Evolutionary conservation across 1,284 basidiomycete genomes (phyloP), one percentile per base, ranked within the genome.

Genomic region (Volvariella volvacea): DNA sequence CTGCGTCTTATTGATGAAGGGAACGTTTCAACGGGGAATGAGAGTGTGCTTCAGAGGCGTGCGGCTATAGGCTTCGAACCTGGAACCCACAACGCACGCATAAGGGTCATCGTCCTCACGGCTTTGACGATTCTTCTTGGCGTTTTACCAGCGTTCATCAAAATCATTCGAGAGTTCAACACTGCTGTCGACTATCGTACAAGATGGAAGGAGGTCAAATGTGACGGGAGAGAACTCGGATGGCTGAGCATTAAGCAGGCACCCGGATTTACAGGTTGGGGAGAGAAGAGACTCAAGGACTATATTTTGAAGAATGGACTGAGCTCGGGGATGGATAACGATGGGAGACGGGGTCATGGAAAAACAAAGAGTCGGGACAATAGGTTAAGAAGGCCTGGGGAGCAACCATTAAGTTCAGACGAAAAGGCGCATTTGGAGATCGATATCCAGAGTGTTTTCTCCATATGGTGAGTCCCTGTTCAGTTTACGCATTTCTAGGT

Each of bases 401-500:
- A 70, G 51, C 58, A 65, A 50, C 63, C 65, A 19, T 63, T 66
- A 44, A 68, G 63, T 46, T 57, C 56, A 33, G 60, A 59, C 25
- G 74, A 78, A 53, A 70, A 74, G 42, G 62, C 63, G 19, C 58
- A 59, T 25, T 52, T 68, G 32, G 80, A 86, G 48, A 65, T 88
- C 28, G 83, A 87, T 50, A 67, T 89, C 2, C 71, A 79, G 43
- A 79, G 76, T 46, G 63, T 91, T 6, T 91, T 88, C 60, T 83
- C 85, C 7, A 74, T 90, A 39, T 76, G 77, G 84, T 88, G 34
- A 36, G 34, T 15, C 12, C 12, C 12, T 28, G 6, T 6, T 57
- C 49, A 73, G 60, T 44, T 42, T 30, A 43, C 50, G 19, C 21
- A 44, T 37, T 34, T 32, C 41, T 44, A 25, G 44, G 22, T 38